Evolutionary conservation across 1,139 yeast species (phyloP).

Genomic region (Fermentozyma sake): DNA sequence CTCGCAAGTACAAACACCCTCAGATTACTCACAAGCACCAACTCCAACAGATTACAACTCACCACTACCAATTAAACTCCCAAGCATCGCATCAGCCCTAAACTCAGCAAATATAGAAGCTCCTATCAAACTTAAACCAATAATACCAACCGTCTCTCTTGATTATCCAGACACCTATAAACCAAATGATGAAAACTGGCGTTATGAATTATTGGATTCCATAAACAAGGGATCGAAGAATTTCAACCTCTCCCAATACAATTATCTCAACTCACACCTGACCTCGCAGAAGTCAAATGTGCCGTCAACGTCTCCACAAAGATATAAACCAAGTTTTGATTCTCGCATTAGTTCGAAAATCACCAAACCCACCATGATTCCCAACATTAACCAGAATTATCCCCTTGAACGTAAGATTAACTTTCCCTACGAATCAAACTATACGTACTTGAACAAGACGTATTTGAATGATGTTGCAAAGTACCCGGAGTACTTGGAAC

Average conservation of each 20-base stretch:
- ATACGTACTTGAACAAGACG: conserved; percentile 46
- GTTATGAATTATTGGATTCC: conserved; percentile 38
- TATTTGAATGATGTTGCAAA: conserved; percentile 42
- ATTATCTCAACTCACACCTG: conserved; percentile 24
- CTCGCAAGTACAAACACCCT: too few relatives aligned
- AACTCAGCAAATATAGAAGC: conserved; percentile 19
- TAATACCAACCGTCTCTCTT: conserved; percentile 42
- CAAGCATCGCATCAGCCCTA: conserved; percentile 39
- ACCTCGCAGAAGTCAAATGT: conserved; percentile 8
- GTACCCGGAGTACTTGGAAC: conserved; percentile 47
- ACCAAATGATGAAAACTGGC: conserved; percentile 47
- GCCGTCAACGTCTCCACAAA: too few relatives aligned
- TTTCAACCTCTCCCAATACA: conserved; percentile 27
- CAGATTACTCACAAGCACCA: too few relatives aligned
- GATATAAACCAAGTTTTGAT: conserved; percentile 37
- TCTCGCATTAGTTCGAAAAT: conserved; percentile 37
- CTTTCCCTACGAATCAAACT: conserved; percentile 54
- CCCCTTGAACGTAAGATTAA: conserved; percentile 36
- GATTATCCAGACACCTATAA: conserved; percentile 47
- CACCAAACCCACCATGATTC: conserved; percentile 24
- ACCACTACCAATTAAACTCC: conserved; percentile 27
- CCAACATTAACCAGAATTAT: conserved; percentile 15
- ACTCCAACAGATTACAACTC: too few relatives aligned
- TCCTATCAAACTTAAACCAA: conserved; percentile 27
- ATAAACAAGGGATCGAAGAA: conserved; percentile 30